These are phyloP conservation scores for Paracamarosporium sp. DNA, from an alignment of 2,329 filamentous ascomycete species.

Conservation along the genomic window DNA sequence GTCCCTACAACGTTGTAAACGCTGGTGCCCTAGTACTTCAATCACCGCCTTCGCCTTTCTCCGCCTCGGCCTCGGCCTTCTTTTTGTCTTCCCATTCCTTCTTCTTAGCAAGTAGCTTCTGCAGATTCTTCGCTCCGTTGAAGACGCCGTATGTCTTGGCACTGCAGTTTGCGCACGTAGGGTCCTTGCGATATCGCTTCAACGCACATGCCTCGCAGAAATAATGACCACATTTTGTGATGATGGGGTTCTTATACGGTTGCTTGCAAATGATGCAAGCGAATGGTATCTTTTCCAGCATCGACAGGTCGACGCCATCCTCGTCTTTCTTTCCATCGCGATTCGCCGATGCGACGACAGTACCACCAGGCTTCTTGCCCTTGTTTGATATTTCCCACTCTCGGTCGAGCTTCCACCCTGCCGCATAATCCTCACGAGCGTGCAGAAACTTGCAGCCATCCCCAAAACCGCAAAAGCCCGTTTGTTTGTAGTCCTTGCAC, in stretches of 20 bases:
- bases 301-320: slow-evolving; percentile 68
- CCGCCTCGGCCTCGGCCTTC: slow-evolving; percentile 62
- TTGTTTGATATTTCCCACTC: slow-evolving; percentile 91
- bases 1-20: neutral
- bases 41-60: slow-evolving; percentile 29
- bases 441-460: slow-evolving; percentile 86
- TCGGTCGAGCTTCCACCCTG: slow-evolving; percentile 92
- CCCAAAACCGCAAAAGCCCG: slow-evolving; percentile 68
- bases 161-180: slow-evolving; percentile 84
- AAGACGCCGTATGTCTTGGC: slow-evolving; percentile 88
- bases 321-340: slow-evolving; percentile 53
- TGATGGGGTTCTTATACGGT: slow-evolving; percentile 77
- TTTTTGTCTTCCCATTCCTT: slow-evolving; percentile 65
- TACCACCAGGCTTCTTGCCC: slow-evolving; percentile 58
- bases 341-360: slow-evolving; percentile 65
- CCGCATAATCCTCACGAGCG: slow-evolving; percentile 78
- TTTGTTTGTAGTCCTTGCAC: slow-evolving; percentile 93
- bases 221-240: slow-evolving; percentile 93
- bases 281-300: slow-evolving; percentile 86
- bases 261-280: slow-evolving; percentile 86
- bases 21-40: neutral
- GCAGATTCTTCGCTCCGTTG: slow-evolving; percentile 83
- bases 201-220: slow-evolving; percentile 93
- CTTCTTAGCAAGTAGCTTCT: slow-evolving; percentile 79
- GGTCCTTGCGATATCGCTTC: slow-evolving; percentile 84